Percentiles rank a stretch among this genome's conserved stretches.
These are phyloP conservation scores for Heritiera littoralis DNA, from an alignment of 345 rosid genomes.

Conservation along the genomic window DNA sequence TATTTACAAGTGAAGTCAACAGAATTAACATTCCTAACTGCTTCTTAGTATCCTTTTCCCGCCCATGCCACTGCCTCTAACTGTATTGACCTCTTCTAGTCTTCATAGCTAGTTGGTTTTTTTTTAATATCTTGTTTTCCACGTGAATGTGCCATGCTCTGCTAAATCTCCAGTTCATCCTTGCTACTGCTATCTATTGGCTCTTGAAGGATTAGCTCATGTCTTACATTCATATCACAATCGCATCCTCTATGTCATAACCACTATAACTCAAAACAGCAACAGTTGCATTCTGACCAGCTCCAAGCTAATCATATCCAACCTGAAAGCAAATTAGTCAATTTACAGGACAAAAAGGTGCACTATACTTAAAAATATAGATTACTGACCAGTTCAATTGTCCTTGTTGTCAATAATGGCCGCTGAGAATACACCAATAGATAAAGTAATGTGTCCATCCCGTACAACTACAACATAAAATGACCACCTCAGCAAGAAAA, in stretches of 20 bases:
- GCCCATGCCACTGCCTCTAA: too few relatives aligned
- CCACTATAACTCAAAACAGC: constrained; percentile 96
- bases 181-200: too few relatives aligned
- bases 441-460: constrained; percentile 91
- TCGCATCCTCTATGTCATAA: constrained; percentile 97
- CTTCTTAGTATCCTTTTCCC: too few relatives aligned
- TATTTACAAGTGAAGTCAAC: too few relatives aligned
- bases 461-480: constrained; percentile 48
- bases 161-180: too few relatives aligned
- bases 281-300: constrained; percentile 98
- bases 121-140: too few relatives aligned
- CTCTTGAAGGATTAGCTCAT: too few relatives aligned
- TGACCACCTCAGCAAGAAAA: constrained; percentile 11
- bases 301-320: constrained; percentile 97
- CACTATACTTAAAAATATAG: neutral
- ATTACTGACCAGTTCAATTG: constrained; percentile 83
- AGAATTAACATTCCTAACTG: too few relatives aligned
- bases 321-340: constrained; percentile 55
- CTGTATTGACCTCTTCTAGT: too few relatives aligned
- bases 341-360: constrained; percentile 15
- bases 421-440: constrained; percentile 92
- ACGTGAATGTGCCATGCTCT: too few relatives aligned
- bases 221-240: too few relatives aligned
- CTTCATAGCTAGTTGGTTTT: too few relatives aligned
- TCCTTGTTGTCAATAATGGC: constrained; percentile 87